These are phyloP conservation scores for Phaeotremella skinneri DNA, from an alignment of 768 basidiomycete species.

Conservation along the genomic window DNA sequence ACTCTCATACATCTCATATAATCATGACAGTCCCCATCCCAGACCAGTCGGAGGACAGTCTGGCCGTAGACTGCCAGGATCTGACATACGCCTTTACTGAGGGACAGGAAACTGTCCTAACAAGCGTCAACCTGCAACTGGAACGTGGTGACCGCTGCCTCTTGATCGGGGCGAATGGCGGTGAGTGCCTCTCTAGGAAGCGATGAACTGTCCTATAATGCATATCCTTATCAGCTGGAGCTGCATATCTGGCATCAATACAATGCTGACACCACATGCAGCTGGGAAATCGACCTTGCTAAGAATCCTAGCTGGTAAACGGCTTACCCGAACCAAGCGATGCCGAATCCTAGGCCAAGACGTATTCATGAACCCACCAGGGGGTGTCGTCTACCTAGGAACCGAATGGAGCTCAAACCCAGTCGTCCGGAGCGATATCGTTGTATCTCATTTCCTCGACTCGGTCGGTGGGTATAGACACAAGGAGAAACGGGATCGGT, in stretches of 20 bases:
- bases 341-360: constrained; percentile 75
- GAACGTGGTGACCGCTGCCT: constrained; percentile 76
- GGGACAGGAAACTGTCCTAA: constrained; percentile 53
- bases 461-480: constrained; percentile 94
- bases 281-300: constrained; percentile 94
- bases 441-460: constrained; percentile 91
- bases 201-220: too few relatives aligned
- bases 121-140: constrained; percentile 65
- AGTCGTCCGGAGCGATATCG: constrained; percentile 87
- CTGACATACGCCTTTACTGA: constrained; percentile 32
- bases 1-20: background rate
- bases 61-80: constrained; percentile 35
- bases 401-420: constrained; percentile 99
- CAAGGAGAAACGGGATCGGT: constrained; percentile 76
- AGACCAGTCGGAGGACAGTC: constrained; percentile 1
- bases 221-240: too few relatives aligned
- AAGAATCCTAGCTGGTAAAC: constrained; percentile 89
- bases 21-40: constrained; percentile 12
- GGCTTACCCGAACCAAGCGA: constrained; percentile 64
- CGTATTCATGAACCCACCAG: constrained; percentile 82
- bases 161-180: constrained; percentile 90
- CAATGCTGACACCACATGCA: constrained; percentile 14
- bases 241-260: too few relatives aligned
- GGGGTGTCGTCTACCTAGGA: constrained; percentile 78
- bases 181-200: too few relatives aligned